Conservation (phyloP, 2,329 filamentous ascomycete species). For the Aspergillus hortae region DNA sequence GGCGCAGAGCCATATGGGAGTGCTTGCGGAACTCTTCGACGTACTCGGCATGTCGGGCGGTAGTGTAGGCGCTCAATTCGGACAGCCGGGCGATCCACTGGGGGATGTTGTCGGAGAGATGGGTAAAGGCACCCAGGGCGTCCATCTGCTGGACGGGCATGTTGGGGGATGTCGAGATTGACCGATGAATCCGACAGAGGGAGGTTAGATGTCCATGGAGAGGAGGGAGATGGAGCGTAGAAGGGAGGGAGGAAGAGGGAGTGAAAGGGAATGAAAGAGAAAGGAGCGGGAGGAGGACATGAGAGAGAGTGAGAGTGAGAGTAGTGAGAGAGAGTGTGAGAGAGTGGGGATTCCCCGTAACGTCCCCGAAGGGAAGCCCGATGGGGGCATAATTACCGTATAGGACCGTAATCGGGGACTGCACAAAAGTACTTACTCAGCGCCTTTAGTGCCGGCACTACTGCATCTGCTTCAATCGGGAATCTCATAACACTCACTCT, state of each 20-base stretch:
- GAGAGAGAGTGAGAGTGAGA: background rate
- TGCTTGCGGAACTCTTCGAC: slow-evolving; percentile 40
- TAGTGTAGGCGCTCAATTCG: slow-evolving; percentile 39
- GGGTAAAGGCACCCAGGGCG: slow-evolving; percentile 43
- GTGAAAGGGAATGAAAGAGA: slow-evolving; percentile 11
- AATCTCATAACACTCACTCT: too few species aligned
- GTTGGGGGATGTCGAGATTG: background rate
- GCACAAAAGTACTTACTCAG: background rate
- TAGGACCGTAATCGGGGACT: background rate
- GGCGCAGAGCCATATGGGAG: slow-evolving; percentile 26
- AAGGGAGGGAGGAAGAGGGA: slow-evolving; percentile 9
- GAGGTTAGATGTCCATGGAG: background rate
- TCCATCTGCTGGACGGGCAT: slow-evolving; percentile 31
- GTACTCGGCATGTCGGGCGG: slow-evolving; percentile 41
- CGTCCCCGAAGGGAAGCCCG: background rate
- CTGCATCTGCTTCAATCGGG: too few species aligned
- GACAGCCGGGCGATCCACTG: slow-evolving; percentile 43
- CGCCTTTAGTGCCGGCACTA: too few species aligned
- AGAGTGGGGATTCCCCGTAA: background rate
- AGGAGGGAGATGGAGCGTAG: background rate
- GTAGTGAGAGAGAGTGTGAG: background rate
- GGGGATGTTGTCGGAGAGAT: slow-evolving; percentile 43
- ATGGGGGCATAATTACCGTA: background rate
- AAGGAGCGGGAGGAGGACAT: slow-evolving; percentile 6
- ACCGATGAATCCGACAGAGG: background rate